These are phyloP conservation scores for Talaromyces adpressus DNA, from an alignment of 495 filamentous ascomycete species.

Conservation along the genomic window DNA sequence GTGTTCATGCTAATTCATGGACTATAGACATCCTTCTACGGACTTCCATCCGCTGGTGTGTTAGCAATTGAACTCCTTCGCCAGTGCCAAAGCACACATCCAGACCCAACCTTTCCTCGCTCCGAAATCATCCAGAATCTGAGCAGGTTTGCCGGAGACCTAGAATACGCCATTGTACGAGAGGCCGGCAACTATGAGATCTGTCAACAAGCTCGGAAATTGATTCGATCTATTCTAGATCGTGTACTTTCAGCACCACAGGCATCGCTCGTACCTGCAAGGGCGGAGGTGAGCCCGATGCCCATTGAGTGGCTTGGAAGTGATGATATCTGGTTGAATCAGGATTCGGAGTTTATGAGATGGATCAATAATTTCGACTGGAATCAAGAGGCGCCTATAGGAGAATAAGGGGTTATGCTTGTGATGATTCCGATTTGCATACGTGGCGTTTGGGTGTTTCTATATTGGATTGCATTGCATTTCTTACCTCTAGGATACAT, in stretches of 20 bases:
- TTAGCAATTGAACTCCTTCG: slow-evolving; percentile 15
- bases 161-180: slow-evolving; percentile 9
- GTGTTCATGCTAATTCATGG: neutral
- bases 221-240: slow-evolving; percentile 11
- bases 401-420: neutral
- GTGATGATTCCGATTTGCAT: neutral
- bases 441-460: neutral
- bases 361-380: slow-evolving; percentile 7
- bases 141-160: slow-evolving; percentile 12
- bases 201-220: slow-evolving; percentile 13
- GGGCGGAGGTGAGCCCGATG: neutral
- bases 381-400: neutral
- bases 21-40: slow-evolving; percentile 12
- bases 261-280: neutral
- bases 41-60: slow-evolving; percentile 13
- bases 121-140: slow-evolving; percentile 15
- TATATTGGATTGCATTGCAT: too few species aligned
- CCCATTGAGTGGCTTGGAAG: slow-evolving; percentile 6
- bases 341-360: slow-evolving; percentile 8
- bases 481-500: too few species aligned
- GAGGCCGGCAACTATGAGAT: slow-evolving; percentile 15
- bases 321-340: slow-evolving; percentile 7
- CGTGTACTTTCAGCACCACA: slow-evolving; percentile 4
- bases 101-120: slow-evolving; percentile 8
- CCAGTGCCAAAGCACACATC: neutral